Percentiles rank a stretch among this genome's conserved stretches.
Evolutionary conservation across 805 yeast species (phyloP).

Genomic region (Brettanomyces naardenensis): DNA sequence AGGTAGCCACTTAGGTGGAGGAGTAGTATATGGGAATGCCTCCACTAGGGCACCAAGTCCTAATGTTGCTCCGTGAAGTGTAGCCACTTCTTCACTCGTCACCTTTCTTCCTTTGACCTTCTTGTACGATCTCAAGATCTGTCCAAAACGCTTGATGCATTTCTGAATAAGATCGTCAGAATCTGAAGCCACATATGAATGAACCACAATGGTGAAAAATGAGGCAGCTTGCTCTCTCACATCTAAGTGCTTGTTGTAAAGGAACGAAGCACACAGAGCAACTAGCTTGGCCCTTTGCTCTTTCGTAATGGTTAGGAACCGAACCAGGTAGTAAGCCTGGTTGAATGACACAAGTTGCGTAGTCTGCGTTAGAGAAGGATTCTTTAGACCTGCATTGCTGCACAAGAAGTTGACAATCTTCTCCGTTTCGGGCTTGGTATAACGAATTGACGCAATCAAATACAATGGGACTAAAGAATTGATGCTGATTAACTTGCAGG

Average conservation of each 20-base stretch:
- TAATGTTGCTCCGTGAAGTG: conserved; percentile 76
- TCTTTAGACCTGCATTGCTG: conserved; percentile 25
- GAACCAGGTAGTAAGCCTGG: conserved; percentile 64
- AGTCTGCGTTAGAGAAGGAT: conserved; percentile 53
- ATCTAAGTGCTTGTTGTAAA: conserved; percentile 60
- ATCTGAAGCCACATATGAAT: conserved; percentile 45
- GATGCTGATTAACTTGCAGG: conserved; percentile 61
- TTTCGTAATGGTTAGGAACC: conserved; percentile 44
- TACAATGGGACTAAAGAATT: conserved; percentile 43
- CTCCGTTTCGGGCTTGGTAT: conserved; percentile 33
- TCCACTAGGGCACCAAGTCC: conserved; percentile 84
- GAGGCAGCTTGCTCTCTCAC: conserved; percentile 67
- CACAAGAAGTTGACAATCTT: conserved; percentile 37
- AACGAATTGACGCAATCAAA: conserved; percentile 40
- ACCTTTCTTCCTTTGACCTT: conserved; percentile 24
- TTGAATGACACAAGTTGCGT: conserved; percentile 59
- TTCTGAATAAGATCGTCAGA: conserved; percentile 33
- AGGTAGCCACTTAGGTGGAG: conserved; percentile 91
- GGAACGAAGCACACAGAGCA: conserved; percentile 39
- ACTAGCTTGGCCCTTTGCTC: conserved; percentile 44
- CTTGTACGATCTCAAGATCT: conserved; percentile 30
- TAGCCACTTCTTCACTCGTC: conserved; percentile 33
- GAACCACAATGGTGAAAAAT: conserved; percentile 75
- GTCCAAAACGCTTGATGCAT: conserved; percentile 37
- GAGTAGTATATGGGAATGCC: conserved; percentile 86